Evolutionary conservation across 202 grass and related monocot genomes (phyloP).

Genomic region (Setaria viridis): DNA sequence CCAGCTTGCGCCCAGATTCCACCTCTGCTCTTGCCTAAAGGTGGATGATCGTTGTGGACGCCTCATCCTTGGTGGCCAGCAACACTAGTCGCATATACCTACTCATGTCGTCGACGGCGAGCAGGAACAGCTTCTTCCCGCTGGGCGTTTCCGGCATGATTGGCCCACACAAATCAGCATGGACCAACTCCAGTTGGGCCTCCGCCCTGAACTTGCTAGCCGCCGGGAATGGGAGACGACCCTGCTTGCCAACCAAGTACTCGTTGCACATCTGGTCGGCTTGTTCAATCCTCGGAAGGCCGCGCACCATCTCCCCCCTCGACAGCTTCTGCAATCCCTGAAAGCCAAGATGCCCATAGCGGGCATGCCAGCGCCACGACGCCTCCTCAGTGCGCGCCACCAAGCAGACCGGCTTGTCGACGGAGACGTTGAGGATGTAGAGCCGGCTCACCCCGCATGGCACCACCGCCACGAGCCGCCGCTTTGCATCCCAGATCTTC

Average conservation of each 20-base stretch:
- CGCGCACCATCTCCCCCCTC: not conserved
- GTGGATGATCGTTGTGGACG: too few relatives aligned
- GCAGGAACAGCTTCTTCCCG: too few relatives aligned
- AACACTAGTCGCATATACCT: too few relatives aligned
- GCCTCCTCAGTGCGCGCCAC: not conserved
- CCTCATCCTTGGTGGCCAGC: too few relatives aligned
- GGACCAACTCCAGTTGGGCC: not conserved
- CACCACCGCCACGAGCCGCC: not conserved
- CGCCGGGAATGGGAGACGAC: not conserved
- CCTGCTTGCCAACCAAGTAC: not conserved
- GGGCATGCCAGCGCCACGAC: not conserved
- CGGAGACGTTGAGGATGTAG: too few relatives aligned
- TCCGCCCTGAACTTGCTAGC: not conserved
- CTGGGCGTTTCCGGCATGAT: too few relatives aligned
- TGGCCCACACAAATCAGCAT: not conserved
- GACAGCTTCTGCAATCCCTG: not conserved
- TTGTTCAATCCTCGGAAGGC: not conserved
- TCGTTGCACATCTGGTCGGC: not conserved
- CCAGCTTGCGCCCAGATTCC: too few relatives aligned
- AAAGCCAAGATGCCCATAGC: not conserved
- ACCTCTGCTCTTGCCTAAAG: too few relatives aligned
- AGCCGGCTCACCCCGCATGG: too few relatives aligned
- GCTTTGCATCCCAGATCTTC: too few relatives aligned
- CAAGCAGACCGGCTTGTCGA: too few relatives aligned
- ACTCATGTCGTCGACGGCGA: too few relatives aligned